These are phyloP conservation scores for Colletotrichum spaethianum DNA, from an alignment of 2,329 filamentous ascomycete genomes.

Conservation along the genomic window DNA sequence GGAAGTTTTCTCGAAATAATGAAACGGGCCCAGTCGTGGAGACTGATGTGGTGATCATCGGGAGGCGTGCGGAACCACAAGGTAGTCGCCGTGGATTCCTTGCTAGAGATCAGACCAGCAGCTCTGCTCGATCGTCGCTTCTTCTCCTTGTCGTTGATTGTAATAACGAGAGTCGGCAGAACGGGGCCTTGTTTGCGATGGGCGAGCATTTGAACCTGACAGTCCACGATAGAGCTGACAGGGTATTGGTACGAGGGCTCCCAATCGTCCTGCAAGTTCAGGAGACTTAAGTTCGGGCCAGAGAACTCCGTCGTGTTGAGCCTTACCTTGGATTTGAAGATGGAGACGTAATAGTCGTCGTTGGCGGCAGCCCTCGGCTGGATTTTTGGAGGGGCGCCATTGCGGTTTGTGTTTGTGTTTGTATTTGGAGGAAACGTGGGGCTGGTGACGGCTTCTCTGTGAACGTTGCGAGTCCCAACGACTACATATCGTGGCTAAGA, in stretches of 20 bases:
- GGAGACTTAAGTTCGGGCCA: slow-evolving; percentile 29
- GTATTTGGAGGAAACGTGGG: slow-evolving; percentile 56
- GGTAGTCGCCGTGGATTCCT: slow-evolving; percentile 63
- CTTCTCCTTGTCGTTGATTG: slow-evolving; percentile 71
- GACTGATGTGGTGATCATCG: slow-evolving; percentile 65
- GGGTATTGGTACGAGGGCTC: slow-evolving; percentile 70
- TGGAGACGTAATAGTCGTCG: slow-evolving; percentile 64
- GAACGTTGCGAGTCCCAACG: slow-evolving; percentile 59
- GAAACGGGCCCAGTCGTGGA: slow-evolving; percentile 73
- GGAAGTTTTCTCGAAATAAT: slow-evolving; percentile 63
- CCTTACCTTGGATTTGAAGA: slow-evolving; percentile 70
- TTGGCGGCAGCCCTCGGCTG: slow-evolving; percentile 45
- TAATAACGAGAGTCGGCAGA: slow-evolving; percentile 72
- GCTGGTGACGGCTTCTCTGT: slow-evolving; percentile 52
- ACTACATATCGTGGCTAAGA: slow-evolving; percentile 72
- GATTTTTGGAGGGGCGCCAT: slow-evolving; percentile 53
- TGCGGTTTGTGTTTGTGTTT: slow-evolving; percentile 55
- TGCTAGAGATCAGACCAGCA: slow-evolving; percentile 67
- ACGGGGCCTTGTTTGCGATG: slow-evolving; percentile 74
- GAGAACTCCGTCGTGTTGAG: slow-evolving; percentile 33
- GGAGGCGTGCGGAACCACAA: slow-evolving; percentile 70
- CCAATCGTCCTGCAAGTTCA: slow-evolving; percentile 61
- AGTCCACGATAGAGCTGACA: slow-evolving; percentile 67
- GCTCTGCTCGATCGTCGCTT: slow-evolving; percentile 77
- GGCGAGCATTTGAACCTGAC: slow-evolving; percentile 70